Conservation (phyloP, 2,329 filamentous ascomycete genomes). For the Mollisiaceae sp. region DNA sequence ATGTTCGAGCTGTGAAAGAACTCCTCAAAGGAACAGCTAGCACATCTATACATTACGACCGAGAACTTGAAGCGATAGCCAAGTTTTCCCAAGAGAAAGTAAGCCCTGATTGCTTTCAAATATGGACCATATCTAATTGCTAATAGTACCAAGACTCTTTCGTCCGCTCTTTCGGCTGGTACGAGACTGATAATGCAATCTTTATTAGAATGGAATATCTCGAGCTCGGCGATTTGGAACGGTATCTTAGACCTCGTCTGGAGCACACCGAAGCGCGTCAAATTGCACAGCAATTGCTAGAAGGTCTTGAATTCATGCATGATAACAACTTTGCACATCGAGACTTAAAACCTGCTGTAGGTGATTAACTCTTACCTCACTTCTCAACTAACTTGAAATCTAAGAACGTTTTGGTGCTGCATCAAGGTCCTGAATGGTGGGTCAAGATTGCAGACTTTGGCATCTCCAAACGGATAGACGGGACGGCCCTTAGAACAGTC, state of each 20-base stretch:
- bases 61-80: constrained; percentile 23
- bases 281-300: constrained; percentile 13
- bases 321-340: constrained; percentile 22
- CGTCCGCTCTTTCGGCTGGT: constrained; percentile 47
- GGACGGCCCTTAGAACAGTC: constrained; percentile 12
- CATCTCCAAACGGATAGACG: constrained; percentile 41
- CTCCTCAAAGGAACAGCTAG: constrained; percentile 1
- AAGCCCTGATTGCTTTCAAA: neutral
- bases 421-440: constrained; percentile 40
- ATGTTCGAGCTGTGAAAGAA: constrained; percentile 22
- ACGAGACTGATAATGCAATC: constrained; percentile 38
- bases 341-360: constrained; percentile 21
- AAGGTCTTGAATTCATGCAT: constrained; percentile 23
- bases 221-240: constrained; percentile 42
- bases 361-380: neutral
- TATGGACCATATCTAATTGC: neutral
- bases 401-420: constrained; percentile 22
- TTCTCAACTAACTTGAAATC: neutral
- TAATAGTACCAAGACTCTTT: constrained; percentile 23
- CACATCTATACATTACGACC: constrained; percentile 5
- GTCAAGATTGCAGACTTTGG: constrained; percentile 49
- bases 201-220: constrained; percentile 49
- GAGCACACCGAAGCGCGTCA: neutral
- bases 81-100: constrained; percentile 23
- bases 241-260: constrained; percentile 22